Conservation (phyloP, 129 eudicot species). For the Scalesia atractyloides region DNA sequence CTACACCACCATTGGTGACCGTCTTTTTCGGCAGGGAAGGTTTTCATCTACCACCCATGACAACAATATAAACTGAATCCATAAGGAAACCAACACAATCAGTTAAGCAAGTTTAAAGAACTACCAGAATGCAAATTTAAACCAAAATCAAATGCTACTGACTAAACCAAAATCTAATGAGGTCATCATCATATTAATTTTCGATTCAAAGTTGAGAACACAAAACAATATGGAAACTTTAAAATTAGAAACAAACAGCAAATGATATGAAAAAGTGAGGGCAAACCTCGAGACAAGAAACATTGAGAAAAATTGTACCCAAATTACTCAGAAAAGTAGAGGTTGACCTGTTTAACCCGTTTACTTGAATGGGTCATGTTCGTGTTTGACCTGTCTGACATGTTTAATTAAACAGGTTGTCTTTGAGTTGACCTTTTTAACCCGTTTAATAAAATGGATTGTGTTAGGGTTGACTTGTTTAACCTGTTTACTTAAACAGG, state of each 20-base stretch:
- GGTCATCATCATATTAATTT: background rate
- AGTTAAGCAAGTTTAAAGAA: background rate
- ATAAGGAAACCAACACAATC: background rate
- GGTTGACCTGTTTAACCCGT: background rate
- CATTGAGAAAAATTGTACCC: background rate
- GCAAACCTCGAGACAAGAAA: background rate
- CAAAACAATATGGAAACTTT: background rate
- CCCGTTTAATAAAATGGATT: background rate
- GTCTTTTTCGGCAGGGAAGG: background rate
- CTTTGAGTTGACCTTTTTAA: no score
- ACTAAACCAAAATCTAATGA: background rate
- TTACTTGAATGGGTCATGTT: background rate
- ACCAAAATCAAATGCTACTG: background rate
- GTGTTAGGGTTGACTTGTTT: background rate
- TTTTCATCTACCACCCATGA: conserved; percentile 2
- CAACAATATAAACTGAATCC: conserved; percentile 5
- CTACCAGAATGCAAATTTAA: background rate
- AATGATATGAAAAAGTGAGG: background rate
- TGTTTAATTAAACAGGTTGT: no score
- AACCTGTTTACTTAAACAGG: background rate
- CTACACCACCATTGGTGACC: background rate
- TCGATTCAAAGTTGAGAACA: background rate
- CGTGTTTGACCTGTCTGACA: no score
- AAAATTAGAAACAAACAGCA: background rate
- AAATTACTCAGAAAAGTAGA: no score